Evolutionary conservation across 225 moss, liverwort and hornwort genomes (phyloP), one percentile per base, ranked within the genome.

Genomic region (Rhytidiadelphus loreus): DNA sequence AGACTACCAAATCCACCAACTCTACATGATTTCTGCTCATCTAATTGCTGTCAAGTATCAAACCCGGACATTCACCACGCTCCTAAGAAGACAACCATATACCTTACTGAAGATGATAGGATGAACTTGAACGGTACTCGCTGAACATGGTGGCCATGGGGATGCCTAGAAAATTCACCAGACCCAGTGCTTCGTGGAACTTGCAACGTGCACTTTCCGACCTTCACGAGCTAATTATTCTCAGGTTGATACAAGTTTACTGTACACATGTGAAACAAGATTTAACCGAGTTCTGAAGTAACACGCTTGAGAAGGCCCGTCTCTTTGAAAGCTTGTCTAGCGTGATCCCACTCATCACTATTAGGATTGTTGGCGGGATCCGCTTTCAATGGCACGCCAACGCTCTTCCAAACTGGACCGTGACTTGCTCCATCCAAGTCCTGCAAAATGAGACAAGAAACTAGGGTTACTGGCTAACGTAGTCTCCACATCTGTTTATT

Each of bases 341-440:
- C 90, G 32, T 94, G 90, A 80, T 80, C 89, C 94, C 94, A 94
- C 83, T 94, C 92, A 8, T 94, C 91, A 50, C 91, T 94, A 35
- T 63, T 80, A 1, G 92, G 94, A 44, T 94, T 80, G 77, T 92
- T 94, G 7, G 94, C 91, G 10, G 94, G 92, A 84, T 94, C 92
- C 29, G 91, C 91, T 77, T 66, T 90, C 83, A 94, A 73, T 20
- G 94, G 94, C 10, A 90, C 85, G n/a, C 90, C 91, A 78, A 92
- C 82, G 87, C 87, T 85, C 87, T 94, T 90, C 94, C 94, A 94
- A 37, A 94, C 92, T 50, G 82, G 64, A 58, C 94, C 94, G 44
- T 92, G 91, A 60, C 90, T 91, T 30, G 87, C 92, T 64, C 94
- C 94, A 83, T 92, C 92, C 57, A 92, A 18, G 76, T 94, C 92